Base-by-base conservation (phyloP, 2,329 filamentous ascomycete species). In the Cladophialophora yegresii region DNA sequence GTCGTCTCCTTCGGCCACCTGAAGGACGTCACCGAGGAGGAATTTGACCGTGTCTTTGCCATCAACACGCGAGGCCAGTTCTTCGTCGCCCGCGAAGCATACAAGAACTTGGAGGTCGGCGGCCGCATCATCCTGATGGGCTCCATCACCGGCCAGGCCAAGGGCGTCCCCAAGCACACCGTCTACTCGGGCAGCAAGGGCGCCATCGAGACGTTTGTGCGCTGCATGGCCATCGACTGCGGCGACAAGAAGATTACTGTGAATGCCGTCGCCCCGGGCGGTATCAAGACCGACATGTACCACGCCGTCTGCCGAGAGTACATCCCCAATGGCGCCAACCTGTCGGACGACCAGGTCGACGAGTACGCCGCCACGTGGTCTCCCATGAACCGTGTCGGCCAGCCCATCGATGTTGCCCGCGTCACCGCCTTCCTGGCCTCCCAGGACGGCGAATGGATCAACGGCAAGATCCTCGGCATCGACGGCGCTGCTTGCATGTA, bases 161-260 rank as follows among this genome's bases (percentile, higher is more conserved):
- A 86, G 75, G 87, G 84, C 55, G 87, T 92, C 20, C 87, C 87
- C 66, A 85, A 87, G 73, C 89, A 92, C 75, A 83, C 87, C 13
- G 82, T 92, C 54, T 92, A 92, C 81, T 89, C 89, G 23, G 89
- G 86, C 13, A 86, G 83, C 76, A 92, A 92, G 82, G 89, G 88
- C 71, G 86, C 89, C 43, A 87, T 92, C 66, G 89, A 91, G 77
- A 88, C 88, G 10, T 90, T 92, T 77, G 88, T 89, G 70, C 88
- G 89, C 75, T 87, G 84, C 71, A 89, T 92, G 78, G 87, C 89
- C 4, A 87, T 83, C 74, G 87, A 90, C 79, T 86, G 84, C 69
- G 85, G 88, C 60, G 84, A 88, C 78, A 83, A 86, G 72, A 84
- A 85, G 62, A 87, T 89, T 74, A 88, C 86, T 0, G 86, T 89